Percentiles rank a stretch among this genome's conserved stretches.
Conservation (phyloP, 352 stramenopile species). For the Saprolegnia parasitica region DNA sequence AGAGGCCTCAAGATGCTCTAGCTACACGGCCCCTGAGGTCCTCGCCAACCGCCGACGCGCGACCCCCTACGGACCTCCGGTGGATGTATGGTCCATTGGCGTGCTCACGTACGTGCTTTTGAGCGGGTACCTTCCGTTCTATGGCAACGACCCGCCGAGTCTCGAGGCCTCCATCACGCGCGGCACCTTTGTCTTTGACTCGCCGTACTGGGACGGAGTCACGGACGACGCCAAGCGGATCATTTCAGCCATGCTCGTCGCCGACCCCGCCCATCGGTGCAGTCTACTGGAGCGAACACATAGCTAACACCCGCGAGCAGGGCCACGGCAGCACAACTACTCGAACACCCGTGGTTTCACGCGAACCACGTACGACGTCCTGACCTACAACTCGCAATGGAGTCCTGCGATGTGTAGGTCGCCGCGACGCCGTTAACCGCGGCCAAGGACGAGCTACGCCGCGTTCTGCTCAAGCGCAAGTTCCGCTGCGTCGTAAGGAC, state of each 20-base stretch:
- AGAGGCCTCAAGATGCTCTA: not conserved
- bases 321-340: slow-evolving; percentile 49
- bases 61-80: slow-evolving; percentile 64
- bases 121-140: slow-evolving; percentile 74
- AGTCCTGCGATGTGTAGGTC: slow-evolving; percentile 20
- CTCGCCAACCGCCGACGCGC: slow-evolving; percentile 40
- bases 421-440: slow-evolving; percentile 58
- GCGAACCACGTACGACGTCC: slow-evolving; percentile 69
- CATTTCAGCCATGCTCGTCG: slow-evolving; percentile 78
- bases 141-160: slow-evolving; percentile 91
- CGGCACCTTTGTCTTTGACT: slow-evolving; percentile 83
- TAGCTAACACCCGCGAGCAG: slow-evolving; percentile 30
- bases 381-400: slow-evolving; percentile 35
- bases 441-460: slow-evolving; percentile 84
- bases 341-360: slow-evolving; percentile 72
- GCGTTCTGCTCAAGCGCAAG: slow-evolving; percentile 91
- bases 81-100: slow-evolving; percentile 82
- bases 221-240: slow-evolving; percentile 87
- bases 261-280: slow-evolving; percentile 67
- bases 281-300: slow-evolving; percentile 6
- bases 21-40: slow-evolving; percentile 93
- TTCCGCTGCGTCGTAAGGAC: slow-evolving; percentile 90
- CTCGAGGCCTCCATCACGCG: slow-evolving; percentile 88
- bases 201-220: slow-evolving; percentile 88
- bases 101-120: slow-evolving; percentile 89